Conservation (phyloP, 192 early-diverging fungal species). For the Phycomyces nitens region DNA sequence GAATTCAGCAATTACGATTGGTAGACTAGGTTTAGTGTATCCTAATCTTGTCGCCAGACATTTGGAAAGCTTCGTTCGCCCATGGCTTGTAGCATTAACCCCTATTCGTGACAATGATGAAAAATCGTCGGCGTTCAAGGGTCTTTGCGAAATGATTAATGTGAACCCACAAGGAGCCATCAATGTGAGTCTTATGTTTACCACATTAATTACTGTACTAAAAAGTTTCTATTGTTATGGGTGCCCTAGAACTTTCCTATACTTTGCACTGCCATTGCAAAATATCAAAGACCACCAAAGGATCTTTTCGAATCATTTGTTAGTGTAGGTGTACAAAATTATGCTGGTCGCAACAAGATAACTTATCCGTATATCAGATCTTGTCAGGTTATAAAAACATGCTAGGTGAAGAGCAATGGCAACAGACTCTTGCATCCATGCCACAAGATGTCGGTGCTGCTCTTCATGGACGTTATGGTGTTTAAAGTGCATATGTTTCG, state of each 20-base stretch:
- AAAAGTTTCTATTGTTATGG: not conserved
- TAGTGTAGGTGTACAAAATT: conserved; percentile 42
- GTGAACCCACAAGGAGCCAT: conserved; percentile 82
- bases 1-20: conserved; percentile 96
- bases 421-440: conserved; percentile 41
- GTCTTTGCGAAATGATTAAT: conserved; percentile 89
- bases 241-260: conserved; percentile 53
- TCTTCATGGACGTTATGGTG: conserved; percentile 47
- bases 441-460: conserved; percentile 41
- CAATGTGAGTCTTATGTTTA: conserved; percentile 36
- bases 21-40: conserved; percentile 84
- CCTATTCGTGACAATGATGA: conserved; percentile 92
- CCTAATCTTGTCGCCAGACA: conserved; percentile 82
- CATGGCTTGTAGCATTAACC: conserved; percentile 79
- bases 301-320: conserved; percentile 61
- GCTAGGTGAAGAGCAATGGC: conserved; percentile 59
- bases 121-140: conserved; percentile 93
- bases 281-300: conserved; percentile 68
- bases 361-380: conserved; percentile 42
- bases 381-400: conserved; percentile 63
- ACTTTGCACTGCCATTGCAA: conserved; percentile 80
- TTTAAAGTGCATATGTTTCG: conserved; percentile 28
- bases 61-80: conserved; percentile 75
- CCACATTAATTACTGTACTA: not conserved
- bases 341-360: not conserved